Conservation (phyloP, 2,329 filamentous ascomycete genomes). For the Exophiala oligosperma region DNA sequence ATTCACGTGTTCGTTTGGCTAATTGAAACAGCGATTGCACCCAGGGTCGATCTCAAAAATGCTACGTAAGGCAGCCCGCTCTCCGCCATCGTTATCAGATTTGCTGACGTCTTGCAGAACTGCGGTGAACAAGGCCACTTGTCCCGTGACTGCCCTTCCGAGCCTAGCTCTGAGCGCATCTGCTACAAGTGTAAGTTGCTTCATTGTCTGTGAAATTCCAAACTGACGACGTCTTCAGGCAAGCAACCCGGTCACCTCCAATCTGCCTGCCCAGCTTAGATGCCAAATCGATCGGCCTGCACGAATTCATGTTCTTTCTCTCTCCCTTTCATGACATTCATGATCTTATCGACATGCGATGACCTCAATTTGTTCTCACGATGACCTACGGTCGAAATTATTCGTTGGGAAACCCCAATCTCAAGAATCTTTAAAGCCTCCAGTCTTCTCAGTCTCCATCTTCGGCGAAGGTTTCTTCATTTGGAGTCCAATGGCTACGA, state of each 20-base stretch:
- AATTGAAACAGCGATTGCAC: constrained; percentile 81
- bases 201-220: background rate
- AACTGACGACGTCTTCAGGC: constrained; percentile 14
- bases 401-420: background rate
- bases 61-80: constrained; percentile 67
- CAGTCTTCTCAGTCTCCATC: background rate
- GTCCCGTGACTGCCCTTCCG: constrained; percentile 93
- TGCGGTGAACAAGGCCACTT: constrained; percentile 86
- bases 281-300: background rate
- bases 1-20: background rate
- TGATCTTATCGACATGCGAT: constrained; percentile 4
- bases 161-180: constrained; percentile 86
- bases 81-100: background rate
- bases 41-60: constrained; percentile 83
- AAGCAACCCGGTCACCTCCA: constrained; percentile 82
- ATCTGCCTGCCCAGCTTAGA: constrained; percentile 78
- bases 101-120: constrained; percentile 38
- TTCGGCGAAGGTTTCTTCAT: background rate
- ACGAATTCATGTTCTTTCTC: constrained; percentile 14
- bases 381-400: background rate
- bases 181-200: constrained; percentile 83
- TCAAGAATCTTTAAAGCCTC: background rate
- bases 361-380: background rate
- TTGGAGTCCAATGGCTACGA: background rate
- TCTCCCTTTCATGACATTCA: constrained; percentile 15